These are phyloP conservation scores for Curvularia hawaiiensis DNA, from an alignment of 2,329 filamentous ascomycete genomes.

Conservation along the genomic window DNA sequence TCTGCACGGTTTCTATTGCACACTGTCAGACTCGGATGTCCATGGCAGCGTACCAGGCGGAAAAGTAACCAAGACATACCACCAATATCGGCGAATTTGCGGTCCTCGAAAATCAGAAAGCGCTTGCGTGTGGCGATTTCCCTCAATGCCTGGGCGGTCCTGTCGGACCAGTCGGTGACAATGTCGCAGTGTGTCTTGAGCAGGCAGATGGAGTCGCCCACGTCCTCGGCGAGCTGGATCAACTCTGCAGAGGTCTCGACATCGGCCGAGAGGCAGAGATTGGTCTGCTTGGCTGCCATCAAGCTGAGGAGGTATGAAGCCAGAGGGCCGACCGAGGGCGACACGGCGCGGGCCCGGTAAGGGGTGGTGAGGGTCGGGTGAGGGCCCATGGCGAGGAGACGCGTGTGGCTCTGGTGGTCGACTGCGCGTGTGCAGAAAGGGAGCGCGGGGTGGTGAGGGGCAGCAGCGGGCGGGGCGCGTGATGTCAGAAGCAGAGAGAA, in stretches of 20 bases:
- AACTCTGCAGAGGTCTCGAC: slow-evolving; percentile 62
- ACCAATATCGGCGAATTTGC: slow-evolving; percentile 62
- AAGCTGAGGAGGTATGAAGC: slow-evolving; percentile 56
- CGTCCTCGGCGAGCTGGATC: slow-evolving; percentile 60
- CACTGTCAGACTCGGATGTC: slow-evolving; percentile 12
- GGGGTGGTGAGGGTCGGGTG: slow-evolving; percentile 45
- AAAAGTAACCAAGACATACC: slow-evolving; percentile 46
- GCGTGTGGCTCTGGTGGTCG: not conserved
- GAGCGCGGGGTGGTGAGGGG: slow-evolving; percentile 16
- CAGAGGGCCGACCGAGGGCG: slow-evolving; percentile 51
- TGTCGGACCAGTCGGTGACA: slow-evolving; percentile 64
- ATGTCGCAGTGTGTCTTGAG: slow-evolving; percentile 68
- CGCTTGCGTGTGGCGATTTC: slow-evolving; percentile 56
- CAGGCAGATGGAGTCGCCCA: slow-evolving; percentile 65
- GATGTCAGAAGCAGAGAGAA: not conserved
- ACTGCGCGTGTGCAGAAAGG: not conserved
- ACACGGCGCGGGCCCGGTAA: slow-evolving; percentile 53
- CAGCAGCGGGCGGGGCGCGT: not conserved
- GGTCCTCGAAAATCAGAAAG: slow-evolving; percentile 61
- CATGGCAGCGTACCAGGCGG: not conserved
- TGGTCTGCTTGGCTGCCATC: slow-evolving; percentile 57
- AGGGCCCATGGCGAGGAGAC: slow-evolving; percentile 35
- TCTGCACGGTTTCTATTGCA: slow-evolving; percentile 57
- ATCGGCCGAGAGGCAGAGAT: slow-evolving; percentile 62
- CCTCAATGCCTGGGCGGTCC: slow-evolving; percentile 56